Conservation (phyloP, 441 rosid species). For the Biscutella auriculata region DNA sequence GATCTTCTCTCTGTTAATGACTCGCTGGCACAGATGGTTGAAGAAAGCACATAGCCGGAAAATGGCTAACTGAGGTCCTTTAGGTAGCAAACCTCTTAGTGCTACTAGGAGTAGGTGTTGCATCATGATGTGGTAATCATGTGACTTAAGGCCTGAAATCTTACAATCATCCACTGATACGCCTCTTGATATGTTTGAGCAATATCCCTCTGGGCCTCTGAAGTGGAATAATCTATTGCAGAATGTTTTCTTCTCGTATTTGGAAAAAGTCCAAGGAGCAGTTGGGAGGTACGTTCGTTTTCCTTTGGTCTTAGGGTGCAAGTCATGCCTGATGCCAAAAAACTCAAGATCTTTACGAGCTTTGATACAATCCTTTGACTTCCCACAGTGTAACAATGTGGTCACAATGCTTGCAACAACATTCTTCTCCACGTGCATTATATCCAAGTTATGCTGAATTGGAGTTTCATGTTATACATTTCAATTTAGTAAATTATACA, state of each 20-base stretch:
- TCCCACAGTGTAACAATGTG: too few species aligned
- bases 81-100: background rate
- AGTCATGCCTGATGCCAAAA: background rate
- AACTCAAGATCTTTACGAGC: too few species aligned
- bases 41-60: background rate
- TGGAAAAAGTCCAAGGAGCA: background rate
- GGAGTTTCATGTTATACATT: too few species aligned
- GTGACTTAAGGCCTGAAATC: background rate
- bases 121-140: background rate
- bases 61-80: background rate
- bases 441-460: too few species aligned
- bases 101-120: background rate
- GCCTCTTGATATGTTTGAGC: background rate
- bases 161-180: background rate
- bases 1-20: background rate
- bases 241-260: background rate
- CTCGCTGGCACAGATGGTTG: background rate
- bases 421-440: too few species aligned
- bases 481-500: too few species aligned
- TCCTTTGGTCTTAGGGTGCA: background rate
- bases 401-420: too few species aligned
- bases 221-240: background rate
- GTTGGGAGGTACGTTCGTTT: background rate
- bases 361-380: too few species aligned
- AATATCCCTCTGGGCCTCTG: background rate